These are phyloP conservation scores for Rhizomucor pusillus DNA, from an alignment of 371 early-diverging fungal genomes.

Conservation along the genomic window DNA sequence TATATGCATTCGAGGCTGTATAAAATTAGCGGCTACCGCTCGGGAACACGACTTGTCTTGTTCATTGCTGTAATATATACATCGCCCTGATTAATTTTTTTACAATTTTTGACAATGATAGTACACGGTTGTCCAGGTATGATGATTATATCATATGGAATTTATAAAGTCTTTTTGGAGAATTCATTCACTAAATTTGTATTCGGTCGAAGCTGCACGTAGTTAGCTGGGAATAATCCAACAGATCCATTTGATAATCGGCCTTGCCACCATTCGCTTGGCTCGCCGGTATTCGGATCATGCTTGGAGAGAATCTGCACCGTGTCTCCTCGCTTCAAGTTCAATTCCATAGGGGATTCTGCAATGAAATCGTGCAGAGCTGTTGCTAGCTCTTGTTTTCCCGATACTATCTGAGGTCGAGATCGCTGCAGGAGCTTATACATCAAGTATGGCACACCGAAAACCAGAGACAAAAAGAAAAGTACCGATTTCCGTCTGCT, in stretches of 20 bases:
- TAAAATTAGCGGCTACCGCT: too few species aligned
- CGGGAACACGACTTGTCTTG: too few species aligned
- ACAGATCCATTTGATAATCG: conserved; percentile 74
- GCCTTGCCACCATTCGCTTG: conserved; percentile 93
- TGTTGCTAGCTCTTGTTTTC: conserved; percentile 77
- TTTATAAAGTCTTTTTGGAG: not conserved
- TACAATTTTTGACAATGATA: too few species aligned
- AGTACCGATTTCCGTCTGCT: conserved; percentile 66
- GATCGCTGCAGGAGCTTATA: conserved; percentile 72
- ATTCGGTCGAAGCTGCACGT: conserved; percentile 51
- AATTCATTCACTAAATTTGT: not conserved
- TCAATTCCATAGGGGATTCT: conserved; percentile 76
- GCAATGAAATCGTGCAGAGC: conserved; percentile 85
- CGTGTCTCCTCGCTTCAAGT: conserved; percentile 80
- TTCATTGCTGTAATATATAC: too few species aligned
- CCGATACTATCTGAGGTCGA: conserved; percentile 11
- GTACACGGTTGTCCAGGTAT: too few species aligned
- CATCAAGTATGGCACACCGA: conserved; percentile 94
- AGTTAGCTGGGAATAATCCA: conserved; percentile 91
- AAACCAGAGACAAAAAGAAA: conserved; percentile 78
- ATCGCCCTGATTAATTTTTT: too few species aligned
- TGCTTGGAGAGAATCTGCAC: conserved; percentile 78
- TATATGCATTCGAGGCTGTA: too few species aligned
- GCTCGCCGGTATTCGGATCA: conserved; percentile 75
- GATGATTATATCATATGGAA: too few species aligned